These are phyloP conservation scores for Hygrophorus russula DNA, from an alignment of 768 basidiomycete species.

Conservation along the genomic window DNA sequence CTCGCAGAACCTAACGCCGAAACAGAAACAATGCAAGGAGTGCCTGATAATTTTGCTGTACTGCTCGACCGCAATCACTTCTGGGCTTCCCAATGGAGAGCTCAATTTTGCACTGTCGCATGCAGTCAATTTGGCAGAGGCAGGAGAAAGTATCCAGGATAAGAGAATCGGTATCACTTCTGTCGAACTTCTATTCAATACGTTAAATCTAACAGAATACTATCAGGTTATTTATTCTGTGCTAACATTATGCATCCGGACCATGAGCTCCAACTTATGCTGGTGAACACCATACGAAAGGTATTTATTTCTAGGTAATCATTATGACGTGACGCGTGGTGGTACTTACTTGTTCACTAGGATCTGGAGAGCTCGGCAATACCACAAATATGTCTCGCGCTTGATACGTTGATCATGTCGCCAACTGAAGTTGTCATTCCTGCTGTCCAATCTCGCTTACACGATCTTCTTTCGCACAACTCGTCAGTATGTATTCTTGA, in stretches of 20 bases:
- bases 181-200: slow-evolving; percentile 1
- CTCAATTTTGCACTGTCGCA: slow-evolving; percentile 67
- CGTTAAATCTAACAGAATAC: neutral
- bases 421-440: slow-evolving; percentile 63
- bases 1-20: slow-evolving; percentile 10
- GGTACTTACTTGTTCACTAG: slow-evolving; percentile 22
- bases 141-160: slow-evolving; percentile 45
- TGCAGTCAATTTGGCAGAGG: slow-evolving; percentile 69
- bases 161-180: slow-evolving; percentile 51
- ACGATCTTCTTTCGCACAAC: slow-evolving; percentile 56
- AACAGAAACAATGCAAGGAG: slow-evolving; percentile 56
- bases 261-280: slow-evolving; percentile 71
- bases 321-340: neutral
- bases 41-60: slow-evolving; percentile 59
- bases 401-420: slow-evolving; percentile 54
- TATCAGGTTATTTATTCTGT: slow-evolving; percentile 76
- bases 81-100: slow-evolving; percentile 30
- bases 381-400: slow-evolving; percentile 55
- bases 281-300: slow-evolving; percentile 81
- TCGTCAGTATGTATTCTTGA: slow-evolving; percentile 49
- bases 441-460: slow-evolving; percentile 57
- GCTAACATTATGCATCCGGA: slow-evolving; percentile 54
- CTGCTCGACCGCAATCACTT: slow-evolving; percentile 42
- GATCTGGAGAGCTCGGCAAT: slow-evolving; percentile 55
- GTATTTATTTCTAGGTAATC: slow-evolving; percentile 20